Percentiles rank a stretch among this genome's conserved stretches.
Conservation (phyloP, 768 basidiomycete species). For the Phylloporus sp. region DNA sequence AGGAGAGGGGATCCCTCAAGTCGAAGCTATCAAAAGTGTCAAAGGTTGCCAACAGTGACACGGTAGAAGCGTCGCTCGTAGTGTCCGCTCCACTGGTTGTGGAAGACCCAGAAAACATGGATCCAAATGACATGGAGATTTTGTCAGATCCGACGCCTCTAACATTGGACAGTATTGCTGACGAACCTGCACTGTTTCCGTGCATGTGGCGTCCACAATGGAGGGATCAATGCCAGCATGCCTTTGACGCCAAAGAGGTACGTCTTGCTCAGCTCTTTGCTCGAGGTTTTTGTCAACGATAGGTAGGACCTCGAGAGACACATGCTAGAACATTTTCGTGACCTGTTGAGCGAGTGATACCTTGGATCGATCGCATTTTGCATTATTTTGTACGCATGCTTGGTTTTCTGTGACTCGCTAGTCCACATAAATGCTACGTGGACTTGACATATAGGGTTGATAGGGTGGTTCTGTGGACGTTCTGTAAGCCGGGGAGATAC, state of each 20-base stretch:
- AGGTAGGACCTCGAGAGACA: conserved; percentile 25
- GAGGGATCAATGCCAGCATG: conserved; percentile 25
- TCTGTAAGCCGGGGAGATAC: too few relatives aligned
- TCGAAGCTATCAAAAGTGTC: conserved; percentile 9
- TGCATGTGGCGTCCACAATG: conserved; percentile 29
- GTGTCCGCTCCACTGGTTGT: background rate
- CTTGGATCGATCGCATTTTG: background rate
- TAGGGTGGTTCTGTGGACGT: too few relatives aligned
- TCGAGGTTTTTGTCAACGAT: background rate
- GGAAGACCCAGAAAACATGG: conserved; percentile 11
- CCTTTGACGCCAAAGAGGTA: conserved; percentile 31
- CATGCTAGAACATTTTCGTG: conserved; percentile 18
- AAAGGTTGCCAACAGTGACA: background rate
- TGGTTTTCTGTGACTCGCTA: too few relatives aligned
- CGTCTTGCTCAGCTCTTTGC: background rate
- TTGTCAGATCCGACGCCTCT: background rate
- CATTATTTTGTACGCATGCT: background rate
- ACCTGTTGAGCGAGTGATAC: conserved; percentile 2
- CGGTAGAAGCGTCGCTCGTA: conserved; percentile 3
- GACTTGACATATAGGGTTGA: too few relatives aligned
- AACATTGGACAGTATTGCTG: conserved; percentile 6
- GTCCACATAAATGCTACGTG: too few relatives aligned
- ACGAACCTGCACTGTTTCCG: conserved; percentile 21
- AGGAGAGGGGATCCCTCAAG: conserved; percentile 17
- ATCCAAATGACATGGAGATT: conserved; percentile 19